phyloP scores from a whole-genome alignment of 768 basidiomycete genomes.

The Panaeolus papilionaceus region DNA sequence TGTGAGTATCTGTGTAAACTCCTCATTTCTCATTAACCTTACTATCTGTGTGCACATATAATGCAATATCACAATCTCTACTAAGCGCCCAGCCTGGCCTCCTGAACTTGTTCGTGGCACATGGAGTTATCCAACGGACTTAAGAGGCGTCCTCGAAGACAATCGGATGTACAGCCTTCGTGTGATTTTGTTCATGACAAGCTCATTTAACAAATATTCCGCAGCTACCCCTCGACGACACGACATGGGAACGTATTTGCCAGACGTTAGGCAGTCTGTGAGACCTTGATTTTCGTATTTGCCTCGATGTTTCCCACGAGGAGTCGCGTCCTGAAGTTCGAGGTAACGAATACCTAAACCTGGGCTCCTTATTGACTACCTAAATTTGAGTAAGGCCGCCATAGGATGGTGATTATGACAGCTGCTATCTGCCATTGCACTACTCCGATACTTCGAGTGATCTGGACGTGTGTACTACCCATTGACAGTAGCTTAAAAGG shows the following conservation, averaged over 20 bases:
- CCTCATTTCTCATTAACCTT: too few species aligned
- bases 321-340: background rate
- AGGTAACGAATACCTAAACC: background rate
- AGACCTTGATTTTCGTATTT: background rate
- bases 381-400: background rate
- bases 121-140: too few species aligned
- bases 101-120: too few species aligned
- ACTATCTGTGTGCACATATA: background rate
- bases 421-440: background rate
- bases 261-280: background rate
- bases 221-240: background rate
- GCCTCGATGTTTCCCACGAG: background rate
- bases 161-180: too few species aligned
- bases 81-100: too few species aligned
- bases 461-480: background rate
- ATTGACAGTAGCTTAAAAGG: background rate
- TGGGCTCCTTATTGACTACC: background rate
- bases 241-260: background rate
- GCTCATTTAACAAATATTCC: background rate
- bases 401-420: background rate
- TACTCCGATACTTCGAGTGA: background rate
- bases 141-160: too few species aligned
- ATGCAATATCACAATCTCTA: too few species aligned
- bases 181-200: too few species aligned
- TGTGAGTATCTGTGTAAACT: too few species aligned